Base-by-base conservation (phyloP, 2,329 filamentous ascomycete genomes). In the Arthrobotrys pseudoclavata region DNA sequence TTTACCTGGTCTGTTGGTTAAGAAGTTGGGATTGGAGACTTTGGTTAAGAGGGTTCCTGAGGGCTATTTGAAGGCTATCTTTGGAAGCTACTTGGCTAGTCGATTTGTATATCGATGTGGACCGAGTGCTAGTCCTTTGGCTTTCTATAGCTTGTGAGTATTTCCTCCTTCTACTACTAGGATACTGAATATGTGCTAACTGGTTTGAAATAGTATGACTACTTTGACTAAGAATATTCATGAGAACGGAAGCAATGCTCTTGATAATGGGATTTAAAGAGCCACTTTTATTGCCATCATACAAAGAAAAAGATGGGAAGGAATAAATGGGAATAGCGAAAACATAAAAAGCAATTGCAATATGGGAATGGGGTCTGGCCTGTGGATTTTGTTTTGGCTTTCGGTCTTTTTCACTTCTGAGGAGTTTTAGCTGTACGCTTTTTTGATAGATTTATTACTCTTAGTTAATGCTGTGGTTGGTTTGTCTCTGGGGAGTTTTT, bases 51-150 rank as follows among this genome's bases (percentile, higher is more conserved):
- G 96, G 80, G 89, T 99, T 22, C 96, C 96, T 0, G 93, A 97
- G 79, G 91, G 90, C 81, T 99, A 99, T 83, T 89, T 99, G 79
- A 90, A 94, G 80, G 91, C 94, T 80, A 98, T 99, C 83, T 99
- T 99, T 83, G 96, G 96, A 81, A 96, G 92, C 83, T 97, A 95
- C 85, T 87, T 99, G 80, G 95, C 96, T 60, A 96, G 92, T 82
- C 91, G 96, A 50, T 99, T 99, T 84, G 93, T 99, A 47, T 99
- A 99, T 84, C 90, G 97, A 84, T 96, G 95, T 83, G 96, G 96
- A 82, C 94, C 94, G 83, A 91, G 89, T 80, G 94, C 96, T 4
- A 96, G 91, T 86, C 95, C 97, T 82, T 98, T 99, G 86, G 94
- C 95, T 45, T 99, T 99, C 87, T 99, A 97, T 85, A 93, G 97